Percentiles rank a stretch among this genome's conserved stretches.
phyloP scores from a whole-genome alignment of 352 stramenopile species.

The Saprolegnia parasitica region DNA sequence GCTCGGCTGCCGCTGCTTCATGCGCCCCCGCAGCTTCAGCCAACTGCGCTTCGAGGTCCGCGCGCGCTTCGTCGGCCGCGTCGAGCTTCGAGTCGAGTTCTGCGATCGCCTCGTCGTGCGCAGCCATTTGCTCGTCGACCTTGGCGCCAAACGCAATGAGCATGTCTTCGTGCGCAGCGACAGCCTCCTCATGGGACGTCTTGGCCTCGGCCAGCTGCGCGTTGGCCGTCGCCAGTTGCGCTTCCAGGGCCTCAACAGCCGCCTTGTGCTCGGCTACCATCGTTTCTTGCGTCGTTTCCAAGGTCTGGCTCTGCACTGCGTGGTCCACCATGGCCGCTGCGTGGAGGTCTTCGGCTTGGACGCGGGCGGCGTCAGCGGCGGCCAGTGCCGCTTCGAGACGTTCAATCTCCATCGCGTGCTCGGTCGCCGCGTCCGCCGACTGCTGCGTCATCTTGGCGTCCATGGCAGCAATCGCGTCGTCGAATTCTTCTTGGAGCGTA shows the following conservation, averaged over 20 bases:
- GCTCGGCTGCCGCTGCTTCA: not conserved
- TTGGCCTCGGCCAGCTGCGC: too few species aligned
- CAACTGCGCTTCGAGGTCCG: not conserved
- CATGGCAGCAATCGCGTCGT: not conserved
- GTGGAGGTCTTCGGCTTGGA: not conserved
- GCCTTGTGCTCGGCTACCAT: too few species aligned
- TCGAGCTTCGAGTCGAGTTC: not conserved
- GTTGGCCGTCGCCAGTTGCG: not conserved
- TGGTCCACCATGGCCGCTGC: not conserved
- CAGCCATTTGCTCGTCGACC: not conserved
- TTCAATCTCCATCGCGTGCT: not conserved
- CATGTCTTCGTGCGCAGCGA: not conserved
- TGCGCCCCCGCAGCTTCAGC: not conserved
- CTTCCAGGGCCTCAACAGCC: not conserved
- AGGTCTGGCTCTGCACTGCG: too few species aligned
- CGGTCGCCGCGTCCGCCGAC: not conserved
- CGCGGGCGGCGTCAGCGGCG: not conserved
- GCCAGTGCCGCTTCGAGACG: not conserved
- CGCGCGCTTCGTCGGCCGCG: not conserved
- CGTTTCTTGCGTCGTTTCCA: too few species aligned
- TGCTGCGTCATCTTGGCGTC: slow-evolving; percentile 10
- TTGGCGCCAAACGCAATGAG: not conserved
- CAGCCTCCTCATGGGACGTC: not conserved
- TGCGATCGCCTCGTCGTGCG: not conserved
- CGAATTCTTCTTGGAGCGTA: not conserved